Conservation (phyloP, 129 eudicot genomes). For the Flaveria linearis region DNA sequence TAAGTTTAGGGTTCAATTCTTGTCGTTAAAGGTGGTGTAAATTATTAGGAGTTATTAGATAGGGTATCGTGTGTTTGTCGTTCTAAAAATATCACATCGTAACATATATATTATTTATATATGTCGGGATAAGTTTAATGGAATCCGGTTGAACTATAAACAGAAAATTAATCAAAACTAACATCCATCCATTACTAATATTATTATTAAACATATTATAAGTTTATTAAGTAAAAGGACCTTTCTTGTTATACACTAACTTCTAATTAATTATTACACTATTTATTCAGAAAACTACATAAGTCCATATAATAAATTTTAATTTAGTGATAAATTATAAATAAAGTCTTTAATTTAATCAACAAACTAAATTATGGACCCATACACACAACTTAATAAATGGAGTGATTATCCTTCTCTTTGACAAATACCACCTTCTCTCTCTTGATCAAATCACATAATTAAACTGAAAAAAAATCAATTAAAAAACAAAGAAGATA, state of each 20-base stretch:
- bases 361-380: conserved; percentile 25
- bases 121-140: too few species aligned
- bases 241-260: neutral
- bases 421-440: conserved; percentile 31
- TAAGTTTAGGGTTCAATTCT: too few species aligned
- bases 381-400: conserved; percentile 8
- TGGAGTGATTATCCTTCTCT: conserved; percentile 26
- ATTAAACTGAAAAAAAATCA: neutral
- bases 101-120: too few species aligned
- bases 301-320: neutral
- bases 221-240: neutral
- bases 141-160: too few species aligned
- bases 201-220: neutral
- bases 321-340: neutral
- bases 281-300: neutral
- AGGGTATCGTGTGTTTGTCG: too few species aligned
- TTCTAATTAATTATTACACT: neutral
- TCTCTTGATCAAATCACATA: conserved; percentile 32
- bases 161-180: neutral
- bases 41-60: too few species aligned
- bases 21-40: too few species aligned
- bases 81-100: too few species aligned
- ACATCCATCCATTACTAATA: neutral
- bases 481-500: conserved; percentile 8
- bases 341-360: neutral